These are phyloP conservation scores for Cladophialophora yegresii DNA, from an alignment of 2,329 filamentous ascomycete species.

Conservation along the genomic window DNA sequence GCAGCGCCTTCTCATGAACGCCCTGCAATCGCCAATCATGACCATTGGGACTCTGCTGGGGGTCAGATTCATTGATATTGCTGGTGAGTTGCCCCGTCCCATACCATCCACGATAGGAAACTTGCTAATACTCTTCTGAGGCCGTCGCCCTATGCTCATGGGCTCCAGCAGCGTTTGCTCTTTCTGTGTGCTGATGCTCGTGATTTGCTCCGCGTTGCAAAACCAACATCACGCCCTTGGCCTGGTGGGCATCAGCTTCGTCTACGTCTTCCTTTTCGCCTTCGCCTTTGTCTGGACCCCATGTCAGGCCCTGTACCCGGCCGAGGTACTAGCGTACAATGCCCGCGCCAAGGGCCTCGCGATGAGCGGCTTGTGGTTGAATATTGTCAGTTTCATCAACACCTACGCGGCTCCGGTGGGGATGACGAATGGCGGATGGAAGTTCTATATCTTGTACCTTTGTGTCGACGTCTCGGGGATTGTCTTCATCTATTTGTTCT, in stretches of 20 bases:
- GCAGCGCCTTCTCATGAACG: slow-evolving; percentile 46
- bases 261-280: slow-evolving; percentile 57
- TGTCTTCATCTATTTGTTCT: slow-evolving; percentile 34
- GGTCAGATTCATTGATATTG: slow-evolving; percentile 49
- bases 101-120: background rate
- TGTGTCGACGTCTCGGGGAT: slow-evolving; percentile 36
- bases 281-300: slow-evolving; percentile 53
- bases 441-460: slow-evolving; percentile 55
- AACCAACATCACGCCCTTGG: slow-evolving; percentile 25
- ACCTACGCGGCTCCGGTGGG: slow-evolving; percentile 54
- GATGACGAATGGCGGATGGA: slow-evolving; percentile 54
- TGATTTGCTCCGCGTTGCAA: slow-evolving; percentile 42
- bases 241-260: slow-evolving; percentile 51
- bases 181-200: slow-evolving; percentile 37
- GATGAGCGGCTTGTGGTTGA: slow-evolving; percentile 30
- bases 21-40: slow-evolving; percentile 48
- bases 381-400: slow-evolving; percentile 46
- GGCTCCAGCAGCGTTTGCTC: slow-evolving; percentile 30
- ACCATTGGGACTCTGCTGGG: slow-evolving; percentile 50
- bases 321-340: slow-evolving; percentile 56
- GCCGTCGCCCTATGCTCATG: slow-evolving; percentile 46
- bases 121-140: slow-evolving; percentile 31
- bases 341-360: slow-evolving; percentile 55
- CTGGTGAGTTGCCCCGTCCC: slow-evolving; percentile 29
- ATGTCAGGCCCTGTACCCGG: slow-evolving; percentile 53